Evolutionary conservation across 352 stramenopile species (phyloP).

Genomic region (Elongisporangium senticosum): DNA sequence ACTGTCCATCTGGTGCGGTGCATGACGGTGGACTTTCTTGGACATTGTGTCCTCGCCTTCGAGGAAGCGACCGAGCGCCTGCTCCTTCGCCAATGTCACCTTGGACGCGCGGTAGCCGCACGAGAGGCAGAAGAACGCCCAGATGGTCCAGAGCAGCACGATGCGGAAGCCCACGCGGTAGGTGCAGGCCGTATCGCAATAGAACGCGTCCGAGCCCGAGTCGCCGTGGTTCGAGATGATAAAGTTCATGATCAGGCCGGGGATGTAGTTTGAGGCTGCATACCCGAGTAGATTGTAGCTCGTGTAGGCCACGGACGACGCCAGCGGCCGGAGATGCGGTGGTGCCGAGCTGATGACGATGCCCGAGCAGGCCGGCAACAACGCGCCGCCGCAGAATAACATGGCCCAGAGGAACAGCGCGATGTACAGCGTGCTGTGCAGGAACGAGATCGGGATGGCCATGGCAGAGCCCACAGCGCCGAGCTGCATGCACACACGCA

Average conservation of each 20-base stretch:
- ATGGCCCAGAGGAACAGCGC: slow-evolving; percentile 76
- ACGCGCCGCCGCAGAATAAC: slow-evolving; percentile 73
- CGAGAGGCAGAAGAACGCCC: slow-evolving; percentile 66
- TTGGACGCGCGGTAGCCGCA: slow-evolving; percentile 23
- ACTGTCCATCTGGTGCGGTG: background rate
- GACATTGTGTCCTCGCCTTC: background rate
- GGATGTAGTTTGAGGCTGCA: slow-evolving; percentile 79
- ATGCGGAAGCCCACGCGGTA: slow-evolving; percentile 82
- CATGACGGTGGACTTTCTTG: background rate
- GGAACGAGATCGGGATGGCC: slow-evolving; percentile 60
- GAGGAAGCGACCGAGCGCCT: background rate
- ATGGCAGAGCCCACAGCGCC: slow-evolving; percentile 40
- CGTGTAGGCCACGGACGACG: slow-evolving; percentile 73
- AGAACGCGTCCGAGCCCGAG: slow-evolving; percentile 12
- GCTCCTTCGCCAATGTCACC: background rate
- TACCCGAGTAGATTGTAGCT: slow-evolving; percentile 87
- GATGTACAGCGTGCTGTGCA: slow-evolving; percentile 60
- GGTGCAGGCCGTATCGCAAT: slow-evolving; percentile 66
- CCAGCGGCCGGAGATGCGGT: slow-evolving; percentile 51
- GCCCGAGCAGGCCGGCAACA: slow-evolving; percentile 75
- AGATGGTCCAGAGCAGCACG: slow-evolving; percentile 67
- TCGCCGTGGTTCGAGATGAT: slow-evolving; percentile 48
- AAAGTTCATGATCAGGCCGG: slow-evolving; percentile 78
- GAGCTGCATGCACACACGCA: slow-evolving; percentile 70
- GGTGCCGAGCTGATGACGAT: slow-evolving; percentile 78